Evolutionary conservation across 2,329 filamentous ascomycete species (phyloP).

Genomic region (Dactylellina haptotyla): DNA sequence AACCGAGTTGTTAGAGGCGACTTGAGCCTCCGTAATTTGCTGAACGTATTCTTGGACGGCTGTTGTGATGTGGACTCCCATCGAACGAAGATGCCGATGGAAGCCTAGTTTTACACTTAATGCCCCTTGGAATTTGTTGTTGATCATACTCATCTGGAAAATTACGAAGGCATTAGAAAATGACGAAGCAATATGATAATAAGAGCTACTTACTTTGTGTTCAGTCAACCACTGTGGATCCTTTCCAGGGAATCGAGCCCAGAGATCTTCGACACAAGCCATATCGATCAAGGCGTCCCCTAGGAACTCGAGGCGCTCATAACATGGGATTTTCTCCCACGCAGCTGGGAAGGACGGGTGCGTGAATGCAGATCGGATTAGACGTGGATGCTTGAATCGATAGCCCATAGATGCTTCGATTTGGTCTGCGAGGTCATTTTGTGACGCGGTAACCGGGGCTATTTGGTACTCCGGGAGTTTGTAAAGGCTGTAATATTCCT

Average conservation of each 20-base stretch:
- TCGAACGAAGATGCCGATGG: conserved; percentile 74
- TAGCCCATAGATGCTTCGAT: conserved; percentile 71
- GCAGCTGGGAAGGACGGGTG: conserved; percentile 82
- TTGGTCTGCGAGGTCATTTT: conserved; percentile 73
- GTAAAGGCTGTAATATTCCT: conserved; percentile 78
- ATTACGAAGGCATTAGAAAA: conserved; percentile 9
- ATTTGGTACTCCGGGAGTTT: conserved; percentile 76
- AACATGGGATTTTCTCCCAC: conserved; percentile 83
- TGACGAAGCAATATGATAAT: not conserved
- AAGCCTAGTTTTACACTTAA: conserved; percentile 82
- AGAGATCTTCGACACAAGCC: conserved; percentile 84
- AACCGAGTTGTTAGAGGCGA: conserved; percentile 65
- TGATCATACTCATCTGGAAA: conserved; percentile 87
- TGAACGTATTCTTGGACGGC: conserved; percentile 68
- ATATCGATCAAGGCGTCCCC: conserved; percentile 84
- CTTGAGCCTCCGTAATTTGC: conserved; percentile 69
- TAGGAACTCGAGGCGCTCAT: conserved; percentile 91
- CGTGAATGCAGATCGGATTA: conserved; percentile 85
- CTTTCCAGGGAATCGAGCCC: conserved; percentile 76
- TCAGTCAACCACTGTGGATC: conserved; percentile 98
- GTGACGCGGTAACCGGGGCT: conserved; percentile 70
- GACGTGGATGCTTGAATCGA: conserved; percentile 76
- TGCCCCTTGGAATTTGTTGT: conserved; percentile 89
- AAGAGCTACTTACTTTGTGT: conserved; percentile 73
- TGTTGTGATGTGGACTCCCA: conserved; percentile 65